Evolutionary conservation across 805 yeast genomes (phyloP).

Genomic region (Schwanniomyces vanrijiae): DNA sequence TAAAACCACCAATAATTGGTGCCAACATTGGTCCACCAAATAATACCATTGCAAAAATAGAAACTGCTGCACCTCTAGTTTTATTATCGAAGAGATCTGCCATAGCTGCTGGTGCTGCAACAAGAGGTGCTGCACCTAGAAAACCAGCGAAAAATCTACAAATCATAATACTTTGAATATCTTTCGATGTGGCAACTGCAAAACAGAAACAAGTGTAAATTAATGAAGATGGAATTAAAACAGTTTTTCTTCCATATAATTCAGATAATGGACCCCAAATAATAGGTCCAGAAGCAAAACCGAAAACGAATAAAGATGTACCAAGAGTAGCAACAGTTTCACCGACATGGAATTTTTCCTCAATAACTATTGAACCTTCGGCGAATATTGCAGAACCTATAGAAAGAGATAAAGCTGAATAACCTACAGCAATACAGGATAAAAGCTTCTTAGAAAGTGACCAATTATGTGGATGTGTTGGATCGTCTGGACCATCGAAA

Average conservation of each 20-base stretch:
- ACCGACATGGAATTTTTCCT: constrained; percentile 56
- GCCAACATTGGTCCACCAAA: constrained; percentile 80
- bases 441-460: constrained; percentile 28
- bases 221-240: constrained; percentile 45
- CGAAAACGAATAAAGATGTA: constrained; percentile 77
- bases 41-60: constrained; percentile 69
- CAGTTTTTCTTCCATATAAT: constrained; percentile 38
- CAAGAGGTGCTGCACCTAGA: constrained; percentile 82
- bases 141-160: constrained; percentile 81
- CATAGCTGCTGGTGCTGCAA: constrained; percentile 70
- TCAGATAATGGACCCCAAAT: constrained; percentile 58
- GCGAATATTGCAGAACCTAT: constrained; percentile 87
- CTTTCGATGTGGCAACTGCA: constrained; percentile 74
- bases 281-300: constrained; percentile 92
- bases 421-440: constrained; percentile 25
- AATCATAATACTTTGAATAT: constrained; percentile 73
- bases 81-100: constrained; percentile 73
- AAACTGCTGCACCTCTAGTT: constrained; percentile 73
- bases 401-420: constrained; percentile 45
- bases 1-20: constrained; percentile 58
- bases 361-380: constrained; percentile 51
- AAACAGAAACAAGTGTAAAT: constrained; percentile 42
- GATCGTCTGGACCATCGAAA: constrained; percentile 78
- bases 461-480: constrained; percentile 82
- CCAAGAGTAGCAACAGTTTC: constrained; percentile 68